These are phyloP conservation scores for Trichoderma atroviride DNA, from an alignment of 2,329 filamentous ascomycete genomes.

Conservation along the genomic window DNA sequence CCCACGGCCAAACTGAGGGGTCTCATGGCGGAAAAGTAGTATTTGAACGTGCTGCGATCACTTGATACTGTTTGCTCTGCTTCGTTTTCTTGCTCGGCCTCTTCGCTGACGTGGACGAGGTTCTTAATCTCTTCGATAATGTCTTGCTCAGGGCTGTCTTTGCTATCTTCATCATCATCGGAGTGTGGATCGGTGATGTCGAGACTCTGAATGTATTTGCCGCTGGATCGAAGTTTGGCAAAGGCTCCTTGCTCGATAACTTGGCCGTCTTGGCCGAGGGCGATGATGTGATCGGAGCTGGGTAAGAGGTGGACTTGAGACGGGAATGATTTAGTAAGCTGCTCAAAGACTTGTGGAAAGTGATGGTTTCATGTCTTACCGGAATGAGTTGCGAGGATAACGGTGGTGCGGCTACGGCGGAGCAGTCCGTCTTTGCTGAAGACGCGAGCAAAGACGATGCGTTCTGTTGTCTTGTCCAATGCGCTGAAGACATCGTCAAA, in stretches of 20 bases:
- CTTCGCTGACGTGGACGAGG: background rate
- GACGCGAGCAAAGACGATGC: slow-evolving; percentile 44
- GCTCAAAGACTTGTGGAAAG: too few species aligned
- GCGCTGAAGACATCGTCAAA: slow-evolving; percentile 47
- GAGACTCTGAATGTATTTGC: slow-evolving; percentile 43
- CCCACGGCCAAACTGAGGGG: slow-evolving; percentile 31
- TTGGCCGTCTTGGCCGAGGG: slow-evolving; percentile 43
- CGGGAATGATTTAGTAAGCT: background rate
- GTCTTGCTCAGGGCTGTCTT: background rate
- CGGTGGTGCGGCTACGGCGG: slow-evolving; percentile 35
- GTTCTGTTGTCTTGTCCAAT: slow-evolving; percentile 46
- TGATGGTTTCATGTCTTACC: slow-evolving; percentile 26
- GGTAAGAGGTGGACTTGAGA: slow-evolving; percentile 40
- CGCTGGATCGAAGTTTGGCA: slow-evolving; percentile 39
- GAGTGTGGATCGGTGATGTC: slow-evolving; percentile 36
- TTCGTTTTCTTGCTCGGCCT: background rate
- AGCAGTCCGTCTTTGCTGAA: slow-evolving; percentile 44
- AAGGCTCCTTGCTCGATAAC: slow-evolving; percentile 48
- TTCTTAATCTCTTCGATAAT: slow-evolving; percentile 1
- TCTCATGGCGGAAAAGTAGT: slow-evolving; percentile 35
- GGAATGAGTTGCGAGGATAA: slow-evolving; percentile 43
- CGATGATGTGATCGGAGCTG: slow-evolving; percentile 48
- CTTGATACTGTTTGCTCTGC: slow-evolving; percentile 27
- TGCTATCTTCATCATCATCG: slow-evolving; percentile 25
- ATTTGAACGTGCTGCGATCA: slow-evolving; percentile 36